Evolutionary conservation across 495 filamentous ascomycete species (phyloP).

Genomic region (Penicillium salamii): DNA sequence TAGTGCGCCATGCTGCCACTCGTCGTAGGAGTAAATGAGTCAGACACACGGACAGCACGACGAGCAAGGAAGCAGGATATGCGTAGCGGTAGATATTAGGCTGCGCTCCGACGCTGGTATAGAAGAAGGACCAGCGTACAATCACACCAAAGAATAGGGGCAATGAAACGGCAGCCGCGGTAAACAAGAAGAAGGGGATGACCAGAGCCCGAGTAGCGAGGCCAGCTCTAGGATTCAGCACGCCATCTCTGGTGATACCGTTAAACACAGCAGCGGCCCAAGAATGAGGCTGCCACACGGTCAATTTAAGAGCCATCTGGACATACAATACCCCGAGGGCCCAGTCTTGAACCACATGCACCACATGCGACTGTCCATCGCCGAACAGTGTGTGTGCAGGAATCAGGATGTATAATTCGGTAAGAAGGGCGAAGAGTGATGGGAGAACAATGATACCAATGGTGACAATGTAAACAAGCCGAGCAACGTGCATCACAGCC

Average conservation of each 20-base stretch:
- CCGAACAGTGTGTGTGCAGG: slow-evolving; percentile 81
- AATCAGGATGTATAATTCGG: slow-evolving; percentile 87
- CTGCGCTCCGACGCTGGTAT: slow-evolving; percentile 41
- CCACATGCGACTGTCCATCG: slow-evolving; percentile 57
- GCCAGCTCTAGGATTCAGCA: slow-evolving; percentile 72
- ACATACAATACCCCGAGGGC: slow-evolving; percentile 90
- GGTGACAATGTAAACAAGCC: slow-evolving; percentile 67
- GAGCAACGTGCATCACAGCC: slow-evolving; percentile 18
- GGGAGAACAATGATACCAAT: slow-evolving; percentile 76
- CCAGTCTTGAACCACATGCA: slow-evolving; percentile 92
- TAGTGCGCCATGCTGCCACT: slow-evolving; percentile 72
- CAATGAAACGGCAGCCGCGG: slow-evolving; percentile 53
- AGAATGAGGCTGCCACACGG: slow-evolving; percentile 61
- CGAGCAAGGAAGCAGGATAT: slow-evolving; percentile 58
- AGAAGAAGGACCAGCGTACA: slow-evolving; percentile 41
- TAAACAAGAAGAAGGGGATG: slow-evolving; percentile 62
- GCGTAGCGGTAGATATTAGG: slow-evolving; percentile 67
- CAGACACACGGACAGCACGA: slow-evolving; percentile 43
- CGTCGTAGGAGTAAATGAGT: slow-evolving; percentile 46
- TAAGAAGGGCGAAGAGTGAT: slow-evolving; percentile 72
- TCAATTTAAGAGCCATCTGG: slow-evolving; percentile 73
- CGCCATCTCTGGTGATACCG: slow-evolving; percentile 73
- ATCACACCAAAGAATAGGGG: slow-evolving; percentile 54
- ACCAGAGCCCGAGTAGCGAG: slow-evolving; percentile 82
- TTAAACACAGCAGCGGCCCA: slow-evolving; percentile 70